Conservation (phyloP, 1,139 yeast genomes). For the Saccharomyces hybrid region DNA sequence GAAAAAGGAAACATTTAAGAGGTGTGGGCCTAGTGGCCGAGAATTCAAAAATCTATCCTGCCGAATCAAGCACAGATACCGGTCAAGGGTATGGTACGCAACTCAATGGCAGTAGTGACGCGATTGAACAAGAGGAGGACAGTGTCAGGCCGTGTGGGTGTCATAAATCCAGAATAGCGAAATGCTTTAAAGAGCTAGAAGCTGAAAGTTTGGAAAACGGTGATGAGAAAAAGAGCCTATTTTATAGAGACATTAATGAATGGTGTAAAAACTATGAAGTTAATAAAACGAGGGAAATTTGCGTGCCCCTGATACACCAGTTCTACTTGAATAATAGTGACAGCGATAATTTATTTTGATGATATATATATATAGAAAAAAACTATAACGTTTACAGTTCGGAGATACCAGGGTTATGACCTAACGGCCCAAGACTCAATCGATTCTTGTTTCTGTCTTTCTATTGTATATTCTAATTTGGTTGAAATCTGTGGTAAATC, state of each 20-base stretch:
- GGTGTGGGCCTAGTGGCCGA: background rate
- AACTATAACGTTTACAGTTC: background rate
- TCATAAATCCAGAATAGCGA: background rate
- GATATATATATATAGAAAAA: background rate
- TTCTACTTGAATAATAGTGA: background rate
- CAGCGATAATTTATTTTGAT: background rate
- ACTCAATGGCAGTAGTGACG: background rate
- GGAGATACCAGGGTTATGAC: background rate
- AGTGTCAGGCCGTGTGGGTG: constrained; percentile 1
- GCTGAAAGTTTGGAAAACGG: background rate
- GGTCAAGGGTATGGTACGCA: background rate
- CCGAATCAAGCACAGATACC: background rate
- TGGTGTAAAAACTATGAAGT: background rate
- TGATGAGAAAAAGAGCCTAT: background rate
- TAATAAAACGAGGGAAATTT: background rate
- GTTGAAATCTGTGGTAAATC: background rate
- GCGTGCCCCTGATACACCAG: background rate
- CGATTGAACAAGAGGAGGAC: background rate
- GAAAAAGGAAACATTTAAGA: background rate
- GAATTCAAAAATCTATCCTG: background rate
- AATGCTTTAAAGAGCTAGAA: constrained; percentile 1
- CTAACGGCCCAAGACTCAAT: too few relatives aligned
- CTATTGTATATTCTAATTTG: background rate
- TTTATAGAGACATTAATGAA: constrained; percentile 1
- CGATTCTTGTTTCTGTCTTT: background rate